Conservation (phyloP, 768 basidiomycete genomes). For the Boletellus emodensis region DNA sequence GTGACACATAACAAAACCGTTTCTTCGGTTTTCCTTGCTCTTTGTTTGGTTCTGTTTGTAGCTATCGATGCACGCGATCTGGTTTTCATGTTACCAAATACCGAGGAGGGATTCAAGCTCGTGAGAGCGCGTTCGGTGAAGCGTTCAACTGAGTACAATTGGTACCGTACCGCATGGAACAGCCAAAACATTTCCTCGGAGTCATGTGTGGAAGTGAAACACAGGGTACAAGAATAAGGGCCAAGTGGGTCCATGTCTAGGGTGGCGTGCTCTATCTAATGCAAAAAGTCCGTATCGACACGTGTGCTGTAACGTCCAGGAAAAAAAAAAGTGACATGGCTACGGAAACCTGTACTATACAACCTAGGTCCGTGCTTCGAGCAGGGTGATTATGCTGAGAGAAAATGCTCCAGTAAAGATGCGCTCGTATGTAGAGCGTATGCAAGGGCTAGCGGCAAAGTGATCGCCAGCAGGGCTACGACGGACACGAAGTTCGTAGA, state of each 20-base stretch:
- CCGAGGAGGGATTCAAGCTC: too few relatives aligned
- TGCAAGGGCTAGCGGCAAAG: slow-evolving; percentile 14
- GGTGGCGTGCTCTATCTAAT: slow-evolving; percentile 3
- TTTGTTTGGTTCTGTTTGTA: slow-evolving; percentile 15
- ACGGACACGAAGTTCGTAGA: slow-evolving; percentile 12
- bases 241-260: slow-evolving; percentile 16
- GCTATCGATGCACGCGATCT: too few relatives aligned
- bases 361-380: slow-evolving; percentile 15
- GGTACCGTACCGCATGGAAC: neutral
- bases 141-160: neutral
- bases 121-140: too few relatives aligned
- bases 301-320: slow-evolving; percentile 11
- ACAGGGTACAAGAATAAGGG: slow-evolving; percentile 18
- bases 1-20: too few relatives aligned
- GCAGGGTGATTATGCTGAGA: slow-evolving; percentile 8
- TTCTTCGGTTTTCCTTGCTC: too few relatives aligned
- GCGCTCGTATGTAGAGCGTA: slow-evolving; percentile 13
- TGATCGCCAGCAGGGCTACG: slow-evolving; percentile 15
- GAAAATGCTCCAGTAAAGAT: slow-evolving; percentile 1
- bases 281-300: slow-evolving; percentile 10
- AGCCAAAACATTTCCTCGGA: slow-evolving; percentile 3
- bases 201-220: slow-evolving; percentile 9
- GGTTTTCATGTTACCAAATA: too few relatives aligned
- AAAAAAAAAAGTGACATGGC: neutral
- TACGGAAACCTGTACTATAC: slow-evolving; percentile 10